Evolutionary conservation across 164 flowering plant genomes (phyloP).

Genomic region (Houttuynia cordata): DNA sequence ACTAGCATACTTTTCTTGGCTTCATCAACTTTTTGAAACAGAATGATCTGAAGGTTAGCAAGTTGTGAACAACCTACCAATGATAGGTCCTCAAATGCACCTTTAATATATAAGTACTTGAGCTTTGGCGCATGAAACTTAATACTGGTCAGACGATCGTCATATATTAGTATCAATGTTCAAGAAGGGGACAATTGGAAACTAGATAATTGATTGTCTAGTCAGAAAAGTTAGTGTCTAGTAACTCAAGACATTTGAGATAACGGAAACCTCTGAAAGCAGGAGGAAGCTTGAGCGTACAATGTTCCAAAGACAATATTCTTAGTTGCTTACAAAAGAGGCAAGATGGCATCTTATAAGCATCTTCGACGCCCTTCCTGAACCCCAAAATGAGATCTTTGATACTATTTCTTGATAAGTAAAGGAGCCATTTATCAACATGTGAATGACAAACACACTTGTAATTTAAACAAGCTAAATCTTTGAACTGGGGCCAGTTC

Average conservation of each 20-base stretch:
- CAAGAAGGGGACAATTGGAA: constrained; percentile 22
- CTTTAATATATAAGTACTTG: background rate
- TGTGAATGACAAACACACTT: no score
- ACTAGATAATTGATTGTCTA: constrained; percentile 32
- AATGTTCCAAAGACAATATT: no score
- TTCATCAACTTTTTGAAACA: background rate
- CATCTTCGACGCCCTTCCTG: no score
- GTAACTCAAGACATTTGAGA: constrained; percentile 47
- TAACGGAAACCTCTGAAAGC: constrained; percentile 30
- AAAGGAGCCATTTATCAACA: no score
- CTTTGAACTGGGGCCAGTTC: no score
- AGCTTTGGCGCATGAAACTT: constrained; percentile 1
- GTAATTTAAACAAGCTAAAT: no score
- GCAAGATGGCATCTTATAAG: no score
- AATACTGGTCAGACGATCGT: background rate
- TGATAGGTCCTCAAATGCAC: background rate
- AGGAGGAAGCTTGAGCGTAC: no score
- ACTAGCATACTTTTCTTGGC: background rate
- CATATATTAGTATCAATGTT: background rate
- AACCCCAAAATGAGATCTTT: no score
- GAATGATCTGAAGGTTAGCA: background rate
- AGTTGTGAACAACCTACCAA: background rate
- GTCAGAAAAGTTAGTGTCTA: constrained; percentile 30
- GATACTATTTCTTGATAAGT: no score
- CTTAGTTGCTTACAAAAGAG: no score